Conservation (phyloP, 2,329 filamentous ascomycete genomes). For the Fusarium oligoseptatum region DNA sequence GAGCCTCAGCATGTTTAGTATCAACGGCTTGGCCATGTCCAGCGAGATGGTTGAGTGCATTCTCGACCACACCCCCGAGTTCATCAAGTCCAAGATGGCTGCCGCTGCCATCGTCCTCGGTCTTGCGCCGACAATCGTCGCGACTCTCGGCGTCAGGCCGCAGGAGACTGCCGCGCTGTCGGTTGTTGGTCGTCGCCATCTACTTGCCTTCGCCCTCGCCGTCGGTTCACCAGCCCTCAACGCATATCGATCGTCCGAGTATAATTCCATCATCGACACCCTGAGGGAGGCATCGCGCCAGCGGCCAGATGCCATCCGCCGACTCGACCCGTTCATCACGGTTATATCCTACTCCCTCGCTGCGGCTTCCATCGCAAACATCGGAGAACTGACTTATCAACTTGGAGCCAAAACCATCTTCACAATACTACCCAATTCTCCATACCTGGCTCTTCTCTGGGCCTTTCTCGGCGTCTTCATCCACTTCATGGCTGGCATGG, state of each 20-base stretch:
- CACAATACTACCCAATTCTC: not conserved
- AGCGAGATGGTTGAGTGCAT: constrained; percentile 19
- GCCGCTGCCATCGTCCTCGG: constrained; percentile 25
- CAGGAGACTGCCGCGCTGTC: constrained; percentile 17
- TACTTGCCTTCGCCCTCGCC: constrained; percentile 21
- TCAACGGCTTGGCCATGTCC: not conserved
- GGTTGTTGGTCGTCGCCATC: constrained; percentile 18
- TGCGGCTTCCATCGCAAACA: constrained; percentile 21
- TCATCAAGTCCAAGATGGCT: constrained; percentile 28
- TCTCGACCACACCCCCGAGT: constrained; percentile 8
- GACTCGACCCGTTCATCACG: constrained; percentile 13
- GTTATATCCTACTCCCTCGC: constrained; percentile 14
- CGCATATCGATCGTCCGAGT: constrained; percentile 20
- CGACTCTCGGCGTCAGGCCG: constrained; percentile 14
- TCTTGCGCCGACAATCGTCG: constrained; percentile 17
- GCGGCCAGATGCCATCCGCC: constrained; percentile 1
- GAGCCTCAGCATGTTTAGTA: not conserved
- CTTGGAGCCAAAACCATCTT: constrained; percentile 11
- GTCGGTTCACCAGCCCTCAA: constrained; percentile 23
- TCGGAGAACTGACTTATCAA: constrained; percentile 19
- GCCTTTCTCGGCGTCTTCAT: constrained; percentile 21
- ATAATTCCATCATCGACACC: constrained; percentile 15
- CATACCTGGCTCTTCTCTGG: constrained; percentile 21
- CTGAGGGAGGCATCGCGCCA: constrained; percentile 10
- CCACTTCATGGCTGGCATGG: constrained; percentile 10